These are phyloP conservation scores for Candida verbasci DNA, from an alignment of 805 yeast species.

Conservation along the genomic window DNA sequence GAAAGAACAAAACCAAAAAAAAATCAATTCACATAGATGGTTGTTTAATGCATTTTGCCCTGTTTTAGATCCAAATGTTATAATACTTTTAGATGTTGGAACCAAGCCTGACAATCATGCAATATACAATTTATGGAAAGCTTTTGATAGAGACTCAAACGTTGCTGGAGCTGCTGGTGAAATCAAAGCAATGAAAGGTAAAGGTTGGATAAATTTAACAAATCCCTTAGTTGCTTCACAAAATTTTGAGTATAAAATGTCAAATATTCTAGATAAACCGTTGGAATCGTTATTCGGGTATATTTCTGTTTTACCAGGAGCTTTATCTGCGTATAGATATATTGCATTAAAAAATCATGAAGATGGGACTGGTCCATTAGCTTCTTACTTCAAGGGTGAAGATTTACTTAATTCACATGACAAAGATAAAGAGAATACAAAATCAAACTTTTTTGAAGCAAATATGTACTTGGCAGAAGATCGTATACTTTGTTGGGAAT, in stretches of 20 bases:
- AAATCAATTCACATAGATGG: slow-evolving; percentile 98
- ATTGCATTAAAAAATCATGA: slow-evolving; percentile 79
- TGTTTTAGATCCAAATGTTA: slow-evolving; percentile 83
- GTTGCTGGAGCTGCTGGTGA: slow-evolving; percentile 99
- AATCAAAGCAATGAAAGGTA: slow-evolving; percentile 92
- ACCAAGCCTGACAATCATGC: slow-evolving; percentile 90
- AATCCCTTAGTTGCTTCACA: slow-evolving; percentile 96
- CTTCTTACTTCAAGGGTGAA: slow-evolving; percentile 89
- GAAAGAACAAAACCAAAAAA: slow-evolving; percentile 88
- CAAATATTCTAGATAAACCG: slow-evolving; percentile 94
- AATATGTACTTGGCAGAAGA: slow-evolving; percentile 98
- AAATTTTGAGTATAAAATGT: slow-evolving; percentile 93
- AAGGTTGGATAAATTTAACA: slow-evolving; percentile 70
- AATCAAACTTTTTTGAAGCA: slow-evolving; percentile 84
- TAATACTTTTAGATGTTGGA: slow-evolving; percentile 92
- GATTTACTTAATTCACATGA: slow-evolving; percentile 31
- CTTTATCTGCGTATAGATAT: slow-evolving; percentile 89
- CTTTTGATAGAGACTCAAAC: slow-evolving; percentile 91
- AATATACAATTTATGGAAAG: slow-evolving; percentile 93
- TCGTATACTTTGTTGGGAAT: slow-evolving; percentile 93
- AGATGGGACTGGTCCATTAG: slow-evolving; percentile 89
- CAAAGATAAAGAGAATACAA: slow-evolving; percentile 27
- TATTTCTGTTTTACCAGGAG: slow-evolving; percentile 92
- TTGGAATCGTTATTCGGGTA: slow-evolving; percentile 90
- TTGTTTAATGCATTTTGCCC: slow-evolving; percentile 94